A percentile compares a stretch with the other conserved stretches of the same genome.
Evolutionary conservation across 192 early-diverging fungal genomes (phyloP).

Genomic region (Podila horticola): DNA sequence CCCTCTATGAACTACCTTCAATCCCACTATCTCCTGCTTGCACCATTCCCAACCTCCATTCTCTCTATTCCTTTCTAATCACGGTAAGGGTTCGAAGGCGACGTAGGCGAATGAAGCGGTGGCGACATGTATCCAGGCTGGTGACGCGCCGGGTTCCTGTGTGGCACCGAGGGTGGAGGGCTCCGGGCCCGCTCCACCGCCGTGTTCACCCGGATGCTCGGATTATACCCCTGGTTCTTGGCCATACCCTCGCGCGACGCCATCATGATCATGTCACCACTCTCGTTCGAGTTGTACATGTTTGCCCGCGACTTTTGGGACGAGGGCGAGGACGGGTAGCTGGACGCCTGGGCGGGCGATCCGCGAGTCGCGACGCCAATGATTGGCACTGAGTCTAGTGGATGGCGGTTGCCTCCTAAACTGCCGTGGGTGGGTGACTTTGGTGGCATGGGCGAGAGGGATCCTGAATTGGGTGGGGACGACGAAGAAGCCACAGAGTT

Average conservation of each 20-base stretch:
- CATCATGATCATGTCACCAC: constrained; percentile 16
- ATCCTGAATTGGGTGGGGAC: constrained; percentile 5
- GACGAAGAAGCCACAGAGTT: constrained; percentile 3
- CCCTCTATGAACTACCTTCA: too few species aligned
- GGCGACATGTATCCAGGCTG: constrained; percentile 21
- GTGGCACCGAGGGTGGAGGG: constrained; percentile 23
- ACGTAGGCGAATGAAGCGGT: constrained; percentile 6
- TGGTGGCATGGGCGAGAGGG: constrained; percentile 30
- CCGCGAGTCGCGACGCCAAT: constrained; percentile 27
- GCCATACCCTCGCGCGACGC: constrained; percentile 8
- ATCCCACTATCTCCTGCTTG: too few species aligned
- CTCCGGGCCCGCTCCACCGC: constrained; percentile 11
- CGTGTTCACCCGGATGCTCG: constrained; percentile 19
- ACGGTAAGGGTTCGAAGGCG: constrained; percentile 1
- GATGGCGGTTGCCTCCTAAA: not conserved
- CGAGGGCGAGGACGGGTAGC: constrained; percentile 7
- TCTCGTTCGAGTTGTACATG: constrained; percentile 21
- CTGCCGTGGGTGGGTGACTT: constrained; percentile 5
- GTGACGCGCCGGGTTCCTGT: constrained; percentile 23
- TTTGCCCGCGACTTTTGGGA: constrained; percentile 4
- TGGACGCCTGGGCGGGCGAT: constrained; percentile 2
- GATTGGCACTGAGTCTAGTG: constrained; percentile 24
- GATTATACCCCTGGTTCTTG: not conserved
- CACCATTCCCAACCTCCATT: too few species aligned
- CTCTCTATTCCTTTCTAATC: not conserved